Percentiles rank a stretch among this genome's conserved stretches.
Conservation (phyloP, 176 grass and related monocot species). For the Eragrostis curvula region DNA sequence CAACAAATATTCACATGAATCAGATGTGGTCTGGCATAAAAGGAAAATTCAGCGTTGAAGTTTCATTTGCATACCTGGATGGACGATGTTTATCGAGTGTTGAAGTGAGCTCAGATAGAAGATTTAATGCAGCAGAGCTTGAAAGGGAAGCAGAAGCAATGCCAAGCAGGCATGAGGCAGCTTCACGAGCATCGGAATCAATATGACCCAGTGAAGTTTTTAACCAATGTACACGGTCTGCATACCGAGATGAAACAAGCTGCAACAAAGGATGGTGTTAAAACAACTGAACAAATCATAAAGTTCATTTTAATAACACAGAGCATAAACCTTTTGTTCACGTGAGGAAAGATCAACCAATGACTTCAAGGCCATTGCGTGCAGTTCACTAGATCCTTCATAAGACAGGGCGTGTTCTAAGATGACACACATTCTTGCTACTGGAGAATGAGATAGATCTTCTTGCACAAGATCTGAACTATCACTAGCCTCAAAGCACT, state of each 20-base stretch:
- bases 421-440: constrained; percentile 69
- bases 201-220: constrained; percentile 75
- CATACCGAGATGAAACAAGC: constrained; percentile 77
- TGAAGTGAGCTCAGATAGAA: constrained; percentile 77
- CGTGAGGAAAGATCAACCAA: constrained; percentile 82
- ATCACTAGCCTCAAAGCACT: constrained; percentile 75
- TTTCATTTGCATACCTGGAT: constrained; percentile 64
- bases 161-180: constrained; percentile 69
- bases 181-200: constrained; percentile 93
- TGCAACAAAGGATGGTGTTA: constrained; percentile 44
- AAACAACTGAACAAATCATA: constrained; percentile 36
- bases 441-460: constrained; percentile 53
- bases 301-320: constrained; percentile 17
- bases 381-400: constrained; percentile 89
- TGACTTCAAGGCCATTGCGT: constrained; percentile 81
- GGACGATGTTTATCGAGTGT: constrained; percentile 50
- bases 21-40: constrained; percentile 20
- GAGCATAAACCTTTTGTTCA: constrained; percentile 69
- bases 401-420: constrained; percentile 88
- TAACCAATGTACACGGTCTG: constrained; percentile 70
- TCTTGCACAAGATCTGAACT: constrained; percentile 33
- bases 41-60: background rate
- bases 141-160: constrained; percentile 79
- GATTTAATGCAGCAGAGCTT: constrained; percentile 58
- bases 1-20: constrained; percentile 43